Evolutionary conservation across 345 rosid genomes (phyloP), one percentile per base, ranked within the genome.

Genomic region (Firmiana major): DNA sequence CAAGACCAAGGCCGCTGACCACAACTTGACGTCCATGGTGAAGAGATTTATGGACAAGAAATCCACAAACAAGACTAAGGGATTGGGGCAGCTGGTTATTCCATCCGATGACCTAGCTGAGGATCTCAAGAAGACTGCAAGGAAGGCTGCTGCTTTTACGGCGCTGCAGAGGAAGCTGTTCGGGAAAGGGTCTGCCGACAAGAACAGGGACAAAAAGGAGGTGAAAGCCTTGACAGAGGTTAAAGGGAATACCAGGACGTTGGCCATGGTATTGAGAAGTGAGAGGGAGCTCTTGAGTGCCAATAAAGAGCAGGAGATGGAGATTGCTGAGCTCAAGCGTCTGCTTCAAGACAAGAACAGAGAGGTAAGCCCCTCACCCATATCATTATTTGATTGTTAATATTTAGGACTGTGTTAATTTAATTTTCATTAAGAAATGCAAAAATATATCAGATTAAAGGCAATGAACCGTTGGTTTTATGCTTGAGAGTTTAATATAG

Each of bases 191-290:
- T 76, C 73, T 59, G 79, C 82, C 22, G 72, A 68, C 74, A 65
- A 65, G 71, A 28, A 40, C 15, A 21, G 49, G 49, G 13, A 42
- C 9, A 85, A 87, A 80, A 83, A 85, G 83, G 86, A 87, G 68
- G 83, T 81, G 36, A 94, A 90, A 84, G 91, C 94, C 4, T 73
- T 95, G 84, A 86, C 84, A 3, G 99, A 93, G 79, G 89, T 90
- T 17, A 94, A 90, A 46, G 91, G 88, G 75, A 89, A 86, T 55
- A 85, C 98, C 7, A 91, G 94, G 86, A 93, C 97, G 8, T 73
- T 95, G 78, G 94, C 94, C 13, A 93, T 92, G 99, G 97, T 95
- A 71, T 78, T 95, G 74, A 85, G 94, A 81, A 90, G 98, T 70
- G 99, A 92, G 80, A 90, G 97, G 76, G 97, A 91, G 93, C 98